Percentiles rank a stretch among this genome's conserved stretches.
Conservation (phyloP, 305 asterid species). For the Striga hermonthica region DNA sequence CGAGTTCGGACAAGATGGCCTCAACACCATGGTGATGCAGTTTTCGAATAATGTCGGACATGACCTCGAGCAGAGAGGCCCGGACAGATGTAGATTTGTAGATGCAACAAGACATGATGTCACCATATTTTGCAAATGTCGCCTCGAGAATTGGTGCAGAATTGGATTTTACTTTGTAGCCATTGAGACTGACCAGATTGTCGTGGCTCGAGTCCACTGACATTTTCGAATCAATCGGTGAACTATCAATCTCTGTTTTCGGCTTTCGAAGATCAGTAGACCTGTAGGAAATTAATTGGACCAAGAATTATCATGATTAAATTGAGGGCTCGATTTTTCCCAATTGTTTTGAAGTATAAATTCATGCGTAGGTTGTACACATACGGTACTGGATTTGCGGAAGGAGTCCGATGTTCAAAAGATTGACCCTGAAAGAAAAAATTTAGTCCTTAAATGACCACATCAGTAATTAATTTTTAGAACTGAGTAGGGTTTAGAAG, state of each 20-base stretch:
- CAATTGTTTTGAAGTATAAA: neutral
- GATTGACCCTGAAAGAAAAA: conserved; percentile 29
- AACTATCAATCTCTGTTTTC: conserved; percentile 13
- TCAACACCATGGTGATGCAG: conserved; percentile 32
- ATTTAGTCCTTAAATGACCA: conserved; percentile 9
- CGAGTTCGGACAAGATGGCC: conserved; percentile 34
- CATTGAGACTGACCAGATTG: conserved; percentile 31
- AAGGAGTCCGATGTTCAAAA: conserved; percentile 1
- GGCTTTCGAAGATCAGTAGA: conserved; percentile 19
- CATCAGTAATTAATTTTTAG: conserved; percentile 1
- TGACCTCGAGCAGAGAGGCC: conserved; percentile 42
- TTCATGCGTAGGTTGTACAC: conserved; percentile 1
- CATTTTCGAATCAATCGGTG: conserved; percentile 2
- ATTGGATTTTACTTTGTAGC: conserved; percentile 43
- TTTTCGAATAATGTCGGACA: conserved; percentile 36
- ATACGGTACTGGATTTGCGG: conserved; percentile 16
- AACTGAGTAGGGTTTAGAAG: neutral
- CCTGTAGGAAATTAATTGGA: conserved; percentile 24
- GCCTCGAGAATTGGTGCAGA: conserved; percentile 40
- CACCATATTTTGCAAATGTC: conserved; percentile 45
- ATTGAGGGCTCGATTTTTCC: neutral
- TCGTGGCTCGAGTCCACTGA: conserved; percentile 16
- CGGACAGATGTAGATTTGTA: conserved; percentile 37
- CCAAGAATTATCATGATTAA: conserved; percentile 8
- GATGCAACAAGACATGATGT: conserved; percentile 38